Evolutionary conservation across 495 filamentous ascomycete genomes (phyloP).

Genomic region (Xanthoparmelia taractica): DNA sequence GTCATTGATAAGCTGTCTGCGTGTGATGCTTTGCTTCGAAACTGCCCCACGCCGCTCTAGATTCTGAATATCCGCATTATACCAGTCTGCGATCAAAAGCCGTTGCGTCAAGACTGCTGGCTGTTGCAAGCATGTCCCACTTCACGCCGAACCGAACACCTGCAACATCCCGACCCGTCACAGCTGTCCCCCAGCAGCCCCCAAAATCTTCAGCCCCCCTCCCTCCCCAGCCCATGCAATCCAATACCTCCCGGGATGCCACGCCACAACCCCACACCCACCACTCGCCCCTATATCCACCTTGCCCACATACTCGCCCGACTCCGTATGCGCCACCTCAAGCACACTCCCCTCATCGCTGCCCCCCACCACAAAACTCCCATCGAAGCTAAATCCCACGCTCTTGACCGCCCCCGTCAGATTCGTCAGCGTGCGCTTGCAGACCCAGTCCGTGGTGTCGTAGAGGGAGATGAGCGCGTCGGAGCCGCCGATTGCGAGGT

Average conservation of each 20-base stretch:
- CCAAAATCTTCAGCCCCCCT: conserved; percentile 75
- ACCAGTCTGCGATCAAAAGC: not conserved
- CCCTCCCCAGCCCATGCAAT: conserved; percentile 82
- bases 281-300: conserved; percentile 54
- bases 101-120: not conserved
- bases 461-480: conserved; percentile 85
- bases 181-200: conserved; percentile 44
- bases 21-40: not conserved
- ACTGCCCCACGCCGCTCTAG: not conserved
- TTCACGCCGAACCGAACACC: not conserved
- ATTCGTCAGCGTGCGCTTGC: conserved; percentile 66
- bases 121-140: not conserved
- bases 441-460: conserved; percentile 91
- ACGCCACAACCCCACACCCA: conserved; percentile 56
- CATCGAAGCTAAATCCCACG: conserved; percentile 87
- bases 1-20: not conserved
- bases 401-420: conserved; percentile 74
- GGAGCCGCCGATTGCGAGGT: conserved; percentile 80
- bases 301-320: conserved; percentile 74
- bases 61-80: not conserved
- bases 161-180: conserved; percentile 13
- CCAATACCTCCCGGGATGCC: conserved; percentile 86
- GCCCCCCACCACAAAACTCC: conserved; percentile 75
- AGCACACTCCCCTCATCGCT: conserved; percentile 60
- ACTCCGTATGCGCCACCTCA: conserved; percentile 65